phyloP scores from a whole-genome alignment of 176 grass and related monocot genomes.

The Triticum aestivum region IWGSC_CS_RefSeq_v2.1 NC_057812.1:685028730-685029229 shows the following conservation, averaged over 20 bases:
- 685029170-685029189: slow-evolving; percentile 98
- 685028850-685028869: slow-evolving; percentile 89
- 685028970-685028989: background rate
- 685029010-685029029: background rate
- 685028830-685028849: slow-evolving; percentile 48
- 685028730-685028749: background rate
- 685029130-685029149: slow-evolving; percentile 98
- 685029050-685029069: background rate
- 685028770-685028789: background rate
- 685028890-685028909: slow-evolving; percentile 97
- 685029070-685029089: background rate
- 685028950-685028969: slow-evolving; percentile 45
- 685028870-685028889: slow-evolving; percentile 90
- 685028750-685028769: background rate
- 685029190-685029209: slow-evolving; percentile 83
- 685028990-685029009: background rate
- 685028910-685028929: slow-evolving; percentile 98
- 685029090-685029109: slow-evolving; percentile 91
- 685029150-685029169: slow-evolving; percentile 97
- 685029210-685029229: slow-evolving; percentile 39
- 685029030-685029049: background rate
- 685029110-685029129: slow-evolving; percentile 92
- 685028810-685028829: background rate
- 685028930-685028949: slow-evolving; percentile 86
- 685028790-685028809: too few species aligned